Conservation (phyloP, 352 stramenopile genomes). For the Phytophthora vignae region DNA sequence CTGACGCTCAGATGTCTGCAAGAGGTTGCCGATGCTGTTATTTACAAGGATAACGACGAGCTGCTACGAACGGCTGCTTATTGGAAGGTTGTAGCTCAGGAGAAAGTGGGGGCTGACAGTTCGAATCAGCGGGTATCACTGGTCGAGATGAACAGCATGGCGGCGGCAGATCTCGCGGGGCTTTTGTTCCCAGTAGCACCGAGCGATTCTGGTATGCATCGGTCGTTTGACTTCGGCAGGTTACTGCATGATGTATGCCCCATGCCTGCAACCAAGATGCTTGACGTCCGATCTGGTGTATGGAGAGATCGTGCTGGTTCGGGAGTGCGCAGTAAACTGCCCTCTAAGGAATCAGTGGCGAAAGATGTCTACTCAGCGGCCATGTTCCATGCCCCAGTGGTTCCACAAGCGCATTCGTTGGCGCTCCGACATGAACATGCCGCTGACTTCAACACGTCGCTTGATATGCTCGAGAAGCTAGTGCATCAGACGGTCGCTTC, state of each 20-base stretch:
- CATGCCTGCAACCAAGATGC: constrained; percentile 63
- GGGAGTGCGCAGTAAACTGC: constrained; percentile 10
- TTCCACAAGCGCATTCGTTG: constrained; percentile 26
- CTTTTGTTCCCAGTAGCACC: constrained; percentile 55
- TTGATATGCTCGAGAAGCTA: constrained; percentile 31
- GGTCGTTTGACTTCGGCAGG: constrained; percentile 63
- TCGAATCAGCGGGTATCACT: constrained; percentile 48
- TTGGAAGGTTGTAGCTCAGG: constrained; percentile 49
- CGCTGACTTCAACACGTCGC: constrained; percentile 12
- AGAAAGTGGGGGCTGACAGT: constrained; percentile 6
- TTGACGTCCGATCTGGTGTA: constrained; percentile 68
- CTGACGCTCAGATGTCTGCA: constrained; percentile 77
- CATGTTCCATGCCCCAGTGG: constrained; percentile 39
- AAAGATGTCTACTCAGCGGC: constrained; percentile 11
- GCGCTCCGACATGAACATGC: constrained; percentile 16
- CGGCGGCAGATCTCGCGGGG: constrained; percentile 65
- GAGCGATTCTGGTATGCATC: constrained; percentile 9
- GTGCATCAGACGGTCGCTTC: constrained; percentile 32
- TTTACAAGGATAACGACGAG: constrained; percentile 92
- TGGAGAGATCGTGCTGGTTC: constrained; percentile 24
- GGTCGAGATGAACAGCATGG: constrained; percentile 66
- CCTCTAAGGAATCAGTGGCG: constrained; percentile 9
- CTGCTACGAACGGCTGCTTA: constrained; percentile 61
- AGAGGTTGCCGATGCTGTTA: constrained; percentile 73
- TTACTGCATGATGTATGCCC: constrained; percentile 72